These are phyloP conservation scores for Didymella lethalis DNA, from an alignment of 2,329 filamentous ascomycete genomes.

Conservation along the genomic window DNA sequence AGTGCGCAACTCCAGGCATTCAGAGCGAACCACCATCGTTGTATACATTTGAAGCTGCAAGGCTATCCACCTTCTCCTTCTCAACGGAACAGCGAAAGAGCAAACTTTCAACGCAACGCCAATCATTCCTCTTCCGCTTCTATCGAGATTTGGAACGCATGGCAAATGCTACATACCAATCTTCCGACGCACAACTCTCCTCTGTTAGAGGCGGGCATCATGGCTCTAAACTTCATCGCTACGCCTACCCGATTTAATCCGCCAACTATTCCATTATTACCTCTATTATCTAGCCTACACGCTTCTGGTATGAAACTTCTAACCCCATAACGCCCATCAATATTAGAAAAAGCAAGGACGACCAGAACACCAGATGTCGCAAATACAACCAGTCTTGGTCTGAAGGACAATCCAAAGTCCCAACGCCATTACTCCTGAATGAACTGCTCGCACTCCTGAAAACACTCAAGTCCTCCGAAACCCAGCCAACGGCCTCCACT, in stretches of 20 bases:
- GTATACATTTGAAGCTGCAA: conserved; percentile 39
- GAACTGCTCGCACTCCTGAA: too few relatives aligned
- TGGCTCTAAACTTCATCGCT: neutral
- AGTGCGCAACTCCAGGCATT: neutral
- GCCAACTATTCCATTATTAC: neutral
- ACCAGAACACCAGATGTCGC: neutral
- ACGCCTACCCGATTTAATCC: neutral
- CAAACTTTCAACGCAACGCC: conserved; percentile 37
- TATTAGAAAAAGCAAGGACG: neutral
- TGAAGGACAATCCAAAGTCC: neutral
- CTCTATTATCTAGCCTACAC: neutral
- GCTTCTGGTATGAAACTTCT: neutral
- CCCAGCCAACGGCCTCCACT: conserved; percentile 42
- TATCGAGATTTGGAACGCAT: conserved; percentile 22
- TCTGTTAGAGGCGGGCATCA: neutral
- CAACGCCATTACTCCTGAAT: neutral
- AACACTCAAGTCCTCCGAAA: conserved; percentile 23
- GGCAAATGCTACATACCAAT: conserved; percentile 14
- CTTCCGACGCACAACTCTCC: neutral
- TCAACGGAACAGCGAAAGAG: conserved; percentile 51
- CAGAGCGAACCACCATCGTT: conserved; percentile 23
- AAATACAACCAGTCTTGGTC: neutral
- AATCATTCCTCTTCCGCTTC: conserved; percentile 49
- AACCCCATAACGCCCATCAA: neutral
- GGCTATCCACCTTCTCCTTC: conserved; percentile 40